phyloP scores from a whole-genome alignment of 352 stramenopile species.

The Phytophthora sojae region DNA sequence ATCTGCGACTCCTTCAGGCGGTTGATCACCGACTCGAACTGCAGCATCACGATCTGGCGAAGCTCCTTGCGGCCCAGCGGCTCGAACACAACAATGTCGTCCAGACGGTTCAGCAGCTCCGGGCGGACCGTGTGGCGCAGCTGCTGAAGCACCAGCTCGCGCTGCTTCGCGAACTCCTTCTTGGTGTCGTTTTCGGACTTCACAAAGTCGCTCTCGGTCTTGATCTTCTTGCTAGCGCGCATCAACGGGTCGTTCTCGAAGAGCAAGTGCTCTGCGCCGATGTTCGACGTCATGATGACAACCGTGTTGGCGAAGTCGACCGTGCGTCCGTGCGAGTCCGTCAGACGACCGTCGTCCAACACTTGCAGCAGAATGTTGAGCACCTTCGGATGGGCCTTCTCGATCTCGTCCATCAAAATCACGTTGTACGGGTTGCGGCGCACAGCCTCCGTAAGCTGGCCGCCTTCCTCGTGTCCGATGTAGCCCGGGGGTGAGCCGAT shows the following conservation, averaged over 20 bases:
- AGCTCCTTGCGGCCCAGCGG: slow-evolving; percentile 90
- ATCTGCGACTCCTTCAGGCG: slow-evolving; percentile 79
- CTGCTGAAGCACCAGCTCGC: slow-evolving; percentile 87
- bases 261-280: slow-evolving; percentile 93
- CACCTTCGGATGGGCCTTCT: slow-evolving; percentile 97
- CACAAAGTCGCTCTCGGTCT: slow-evolving; percentile 43
- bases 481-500: slow-evolving; percentile 97
- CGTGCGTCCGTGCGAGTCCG: slow-evolving; percentile 95
- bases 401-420: slow-evolving; percentile 97
- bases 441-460: slow-evolving; percentile 97
- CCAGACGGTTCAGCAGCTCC: slow-evolving; percentile 97
- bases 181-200: slow-evolving; percentile 36
- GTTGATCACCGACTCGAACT: slow-evolving; percentile 91
- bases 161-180: slow-evolving; percentile 57
- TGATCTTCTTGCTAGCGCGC: slow-evolving; percentile 70
- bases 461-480: slow-evolving; percentile 94
- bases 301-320: slow-evolving; percentile 98
- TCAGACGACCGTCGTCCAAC: slow-evolving; percentile 98
- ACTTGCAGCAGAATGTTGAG: slow-evolving; percentile 97
- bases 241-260: slow-evolving; percentile 64
- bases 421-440: slow-evolving; percentile 97
- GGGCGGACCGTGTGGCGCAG: slow-evolving; percentile 92
- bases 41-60: slow-evolving; percentile 93
- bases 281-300: slow-evolving; percentile 98
- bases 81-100: slow-evolving; percentile 97